Evolutionary conservation across 129 eudicot species (phyloP), one percentile per base, ranked within the genome.

Genomic region (Escallonia rubra): DNA sequence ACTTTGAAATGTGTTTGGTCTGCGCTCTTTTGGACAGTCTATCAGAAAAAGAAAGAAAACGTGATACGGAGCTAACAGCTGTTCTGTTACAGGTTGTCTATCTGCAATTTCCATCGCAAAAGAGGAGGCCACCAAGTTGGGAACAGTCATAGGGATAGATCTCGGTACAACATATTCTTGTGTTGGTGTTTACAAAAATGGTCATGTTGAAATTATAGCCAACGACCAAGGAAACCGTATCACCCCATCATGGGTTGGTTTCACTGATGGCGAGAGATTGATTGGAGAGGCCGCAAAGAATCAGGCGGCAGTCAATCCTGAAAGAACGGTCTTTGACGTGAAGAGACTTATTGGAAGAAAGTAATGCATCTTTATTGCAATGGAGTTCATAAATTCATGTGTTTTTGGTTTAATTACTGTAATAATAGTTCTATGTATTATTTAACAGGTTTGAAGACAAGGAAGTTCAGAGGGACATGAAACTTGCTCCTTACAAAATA

Each of bases 261-360:
- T 85, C 79, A 85, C 91, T 5, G 91, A 85, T 23, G 61, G 78
- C n/a, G 91, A 85, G 77, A 85, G 91, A 66, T 76, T 85, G 79
- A 85, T 85, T 71, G 91, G 91, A 66, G 91, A 85, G 91, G 91
- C 91, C 65, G 91, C 91, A 53, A 85, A 85, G 81, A 85, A 85
- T 61, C 91, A 81, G 68, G 91, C 91, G 5, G 91, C 91, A 5
- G 91, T 81, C 50, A 85, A 85, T 14, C 74, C 81, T 8, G 87
- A 85, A 53, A 81, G 87, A 80, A 85, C 91, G 7, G 54, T 85
- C 67, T 85, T 85, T 63, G 91, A 85, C 60, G 91, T 85, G 48
- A 85, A 85, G 73, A 85, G 91, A 74, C 87, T 85, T 76, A 85
- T 85, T 8, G 91, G 91, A 74, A 70, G 91, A 65, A 85, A 85